phyloP scores from a whole-genome alignment of 306 rosid species.

The Cyclanthera cordifolia region DNA sequence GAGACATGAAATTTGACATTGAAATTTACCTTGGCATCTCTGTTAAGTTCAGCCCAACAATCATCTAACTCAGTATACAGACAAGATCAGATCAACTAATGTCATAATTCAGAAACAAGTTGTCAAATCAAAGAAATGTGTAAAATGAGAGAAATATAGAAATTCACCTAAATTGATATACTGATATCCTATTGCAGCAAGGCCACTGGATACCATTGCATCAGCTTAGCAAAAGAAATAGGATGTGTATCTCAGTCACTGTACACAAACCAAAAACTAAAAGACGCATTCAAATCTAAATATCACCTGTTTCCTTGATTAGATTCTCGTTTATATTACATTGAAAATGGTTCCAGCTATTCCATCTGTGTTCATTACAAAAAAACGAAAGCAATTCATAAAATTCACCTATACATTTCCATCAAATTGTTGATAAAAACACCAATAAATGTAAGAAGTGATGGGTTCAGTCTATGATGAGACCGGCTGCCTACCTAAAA shows the following conservation, averaged over 20 bases:
- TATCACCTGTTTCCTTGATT: conserved; percentile 52
- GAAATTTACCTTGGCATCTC: conserved; percentile 43
- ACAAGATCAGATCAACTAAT: not conserved
- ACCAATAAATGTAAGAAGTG: no score
- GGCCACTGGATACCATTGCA: conserved; percentile 68
- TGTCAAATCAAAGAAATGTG: not conserved
- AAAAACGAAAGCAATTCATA: not conserved
- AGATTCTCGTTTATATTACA: conserved; percentile 45
- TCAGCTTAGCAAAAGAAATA: conserved; percentile 31
- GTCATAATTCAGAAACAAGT: not conserved
- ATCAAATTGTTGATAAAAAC: no score
- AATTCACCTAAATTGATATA: conserved; percentile 51
- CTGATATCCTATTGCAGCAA: conserved; percentile 49
- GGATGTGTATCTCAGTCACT: not conserved
- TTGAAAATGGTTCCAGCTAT: conserved; percentile 70
- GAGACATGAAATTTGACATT: not conserved
- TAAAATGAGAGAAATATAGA: not conserved
- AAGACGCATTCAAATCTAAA: not conserved
- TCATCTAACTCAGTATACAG: conserved; percentile 33
- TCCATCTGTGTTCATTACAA: conserved; percentile 30
- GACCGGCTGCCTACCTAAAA: no score
- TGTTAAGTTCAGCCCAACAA: conserved; percentile 65
- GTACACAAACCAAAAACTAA: not conserved
- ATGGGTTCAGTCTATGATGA: no score
- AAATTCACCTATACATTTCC: not conserved